A percentile compares a stretch with the other conserved stretches of the same genome.
Evolutionary conservation across 2,329 filamentous ascomycete species (phyloP).

Genomic region (Colletotrichum sp.): DNA sequence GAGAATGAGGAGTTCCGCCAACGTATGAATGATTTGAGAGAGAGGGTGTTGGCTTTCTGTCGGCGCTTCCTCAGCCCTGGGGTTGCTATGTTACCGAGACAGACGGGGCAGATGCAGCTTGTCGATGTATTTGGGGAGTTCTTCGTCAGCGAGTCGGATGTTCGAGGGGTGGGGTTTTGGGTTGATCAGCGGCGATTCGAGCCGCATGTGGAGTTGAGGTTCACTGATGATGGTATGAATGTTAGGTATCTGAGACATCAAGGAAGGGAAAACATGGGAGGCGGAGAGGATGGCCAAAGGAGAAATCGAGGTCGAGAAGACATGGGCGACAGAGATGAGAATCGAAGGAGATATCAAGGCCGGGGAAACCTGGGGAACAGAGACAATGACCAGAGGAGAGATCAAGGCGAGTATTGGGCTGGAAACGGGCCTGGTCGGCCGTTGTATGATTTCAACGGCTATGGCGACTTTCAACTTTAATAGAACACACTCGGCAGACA

Average conservation of each 20-base stretch:
- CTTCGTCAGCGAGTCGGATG: not conserved
- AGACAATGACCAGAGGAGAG: not conserved
- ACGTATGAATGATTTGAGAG: rapidly evolving
- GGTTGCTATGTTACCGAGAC: not conserved
- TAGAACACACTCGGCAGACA: rapidly evolving
- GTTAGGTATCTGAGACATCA: not conserved
- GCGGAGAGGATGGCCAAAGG: not conserved
- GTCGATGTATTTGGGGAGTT: not conserved
- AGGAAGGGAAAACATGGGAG: not conserved
- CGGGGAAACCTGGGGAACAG: not conserved
- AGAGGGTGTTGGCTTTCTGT: rapidly evolving
- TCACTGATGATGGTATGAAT: not conserved
- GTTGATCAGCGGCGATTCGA: not conserved
- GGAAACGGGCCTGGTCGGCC: not conserved
- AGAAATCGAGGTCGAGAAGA: not conserved
- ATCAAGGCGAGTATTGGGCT: not conserved
- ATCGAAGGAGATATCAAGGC: not conserved
- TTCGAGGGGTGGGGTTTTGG: not conserved
- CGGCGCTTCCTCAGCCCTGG: not conserved
- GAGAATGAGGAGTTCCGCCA: not conserved
- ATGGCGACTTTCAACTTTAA: not conserved
- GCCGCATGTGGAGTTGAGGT: not conserved
- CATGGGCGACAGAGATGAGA: not conserved
- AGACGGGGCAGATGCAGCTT: not conserved
- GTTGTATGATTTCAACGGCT: not conserved